Percentiles rank a stretch among this genome's conserved stretches.
Conservation (phyloP, 1,139 yeast genomes). For the Kluyveromyces sp. region DNA sequence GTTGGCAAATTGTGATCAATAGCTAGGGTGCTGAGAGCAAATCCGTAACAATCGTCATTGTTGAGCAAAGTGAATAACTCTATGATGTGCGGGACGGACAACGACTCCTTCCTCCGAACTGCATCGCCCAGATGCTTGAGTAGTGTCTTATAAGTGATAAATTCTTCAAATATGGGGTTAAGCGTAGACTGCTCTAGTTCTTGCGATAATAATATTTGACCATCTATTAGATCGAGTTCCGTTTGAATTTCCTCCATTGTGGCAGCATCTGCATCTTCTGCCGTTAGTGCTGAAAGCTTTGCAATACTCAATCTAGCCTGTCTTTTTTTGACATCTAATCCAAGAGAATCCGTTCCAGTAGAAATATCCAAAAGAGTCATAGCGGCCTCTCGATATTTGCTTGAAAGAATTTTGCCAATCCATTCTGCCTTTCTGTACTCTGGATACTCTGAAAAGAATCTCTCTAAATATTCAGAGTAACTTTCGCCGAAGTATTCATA, state of each 20-base stretch:
- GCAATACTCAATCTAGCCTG: slow-evolving; percentile 60
- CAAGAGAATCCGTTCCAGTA: slow-evolving; percentile 34
- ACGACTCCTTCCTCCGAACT: slow-evolving; percentile 31
- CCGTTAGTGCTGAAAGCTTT: slow-evolving; percentile 44
- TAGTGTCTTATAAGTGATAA: slow-evolving; percentile 16
- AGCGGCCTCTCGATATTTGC: slow-evolving; percentile 47
- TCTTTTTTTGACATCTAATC: slow-evolving; percentile 41
- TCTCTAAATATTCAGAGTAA: slow-evolving; percentile 43
- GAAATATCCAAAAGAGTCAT: slow-evolving; percentile 39
- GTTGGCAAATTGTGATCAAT: slow-evolving; percentile 29
- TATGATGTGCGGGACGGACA: slow-evolving; percentile 44
- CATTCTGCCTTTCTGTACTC: slow-evolving; percentile 59
- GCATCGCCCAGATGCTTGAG: slow-evolving; percentile 11
- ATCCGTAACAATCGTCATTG: slow-evolving; percentile 34
- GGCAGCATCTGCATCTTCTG: slow-evolving; percentile 23
- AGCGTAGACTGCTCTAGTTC: slow-evolving; percentile 29
- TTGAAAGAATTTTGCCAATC: slow-evolving; percentile 58
- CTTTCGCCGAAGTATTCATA: slow-evolving; percentile 49
- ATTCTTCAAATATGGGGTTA: slow-evolving; percentile 13
- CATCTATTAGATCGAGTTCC: slow-evolving; percentile 41
- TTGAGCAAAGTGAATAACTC: slow-evolving; percentile 51
- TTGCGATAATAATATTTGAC: slow-evolving; percentile 40
- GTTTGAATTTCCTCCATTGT: slow-evolving; percentile 41
- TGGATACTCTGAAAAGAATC: slow-evolving; percentile 45
- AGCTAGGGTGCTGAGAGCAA: slow-evolving; percentile 39